Evolutionary conservation across 257 asterid species (phyloP), one percentile per base, ranked within the genome.

Genomic region (Ocimum tenuiflorum): DNA sequence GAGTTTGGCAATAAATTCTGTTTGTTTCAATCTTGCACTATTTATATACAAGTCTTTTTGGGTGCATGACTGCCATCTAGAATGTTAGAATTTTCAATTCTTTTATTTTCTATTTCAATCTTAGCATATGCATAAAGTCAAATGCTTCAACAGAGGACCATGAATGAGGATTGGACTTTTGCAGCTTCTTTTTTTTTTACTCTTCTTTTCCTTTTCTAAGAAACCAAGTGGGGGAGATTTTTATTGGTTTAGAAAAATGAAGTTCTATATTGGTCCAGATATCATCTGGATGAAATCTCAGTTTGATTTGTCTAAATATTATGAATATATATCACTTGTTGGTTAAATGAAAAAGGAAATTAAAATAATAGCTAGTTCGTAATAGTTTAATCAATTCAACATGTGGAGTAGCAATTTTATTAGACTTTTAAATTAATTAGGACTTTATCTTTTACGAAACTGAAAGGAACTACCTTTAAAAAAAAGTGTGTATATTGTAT

Each of bases 11-110:
- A 19, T 27, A 1, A 5, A 15, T 8, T 35, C 33, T 45, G 33
- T n/a, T 50, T 62, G 3, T 55, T n/a, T 71, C 12, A 45, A 47
- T 19, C 4, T 55, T 29, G 45, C 45, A 27, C 9, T 9, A 13
- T 11, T 9, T 20, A 22, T 22, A 10, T 10, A 38, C 13, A 60
- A 61, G 66, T 59, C 41, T 39, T 60, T 50, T 41, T 66, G 22
- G 70, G 43, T 33, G 33, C 6, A 23, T 36, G 22, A 14, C 54
- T 42, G 24, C 1, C 13, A 12, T 75, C 75, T 75, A 75, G 75
- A 75, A 58, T 13, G 62, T 22, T 7, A 11, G 76, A 64, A 58
- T 12, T 22, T 70, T 75, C 76, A 75, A 57, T 10, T 14, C 4
- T 3, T 24, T 31, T 31, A 0, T 11, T 29, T 65, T 51, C 41